These are phyloP conservation scores for Fusarium longipes DNA, from an alignment of 2,329 filamentous ascomycete genomes.

Conservation along the genomic window DNA sequence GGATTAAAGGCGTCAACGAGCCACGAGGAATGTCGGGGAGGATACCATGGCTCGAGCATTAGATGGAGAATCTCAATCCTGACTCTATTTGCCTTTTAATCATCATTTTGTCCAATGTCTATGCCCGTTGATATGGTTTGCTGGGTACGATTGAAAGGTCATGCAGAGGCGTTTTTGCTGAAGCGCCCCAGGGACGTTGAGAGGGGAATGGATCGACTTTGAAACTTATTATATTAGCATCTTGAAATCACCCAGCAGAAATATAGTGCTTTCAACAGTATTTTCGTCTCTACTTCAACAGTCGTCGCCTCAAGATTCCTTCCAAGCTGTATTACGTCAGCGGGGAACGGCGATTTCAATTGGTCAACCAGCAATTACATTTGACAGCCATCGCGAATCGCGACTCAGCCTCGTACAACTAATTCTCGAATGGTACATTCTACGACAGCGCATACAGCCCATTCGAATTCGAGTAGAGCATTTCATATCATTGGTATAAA, in stretches of 20 bases:
- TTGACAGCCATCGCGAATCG: slow-evolving; percentile 34
- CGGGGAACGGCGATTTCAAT: slow-evolving; percentile 27
- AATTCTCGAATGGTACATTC: slow-evolving; percentile 13
- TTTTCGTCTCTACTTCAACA: background rate
- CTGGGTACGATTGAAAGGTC: background rate
- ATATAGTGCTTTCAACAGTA: too few species aligned
- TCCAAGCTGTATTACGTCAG: slow-evolving; percentile 41
- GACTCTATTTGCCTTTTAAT: slow-evolving; percentile 16
- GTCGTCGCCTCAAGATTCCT: background rate
- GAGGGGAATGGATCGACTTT: background rate
- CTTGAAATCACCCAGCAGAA: background rate
- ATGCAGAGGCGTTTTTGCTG: background rate
- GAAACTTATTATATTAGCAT: background rate
- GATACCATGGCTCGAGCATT: slow-evolving; percentile 22
- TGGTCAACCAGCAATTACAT: slow-evolving; percentile 32
- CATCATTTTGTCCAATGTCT: background rate
- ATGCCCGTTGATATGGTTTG: background rate
- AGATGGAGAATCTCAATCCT: slow-evolving; percentile 43
- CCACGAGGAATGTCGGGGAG: slow-evolving; percentile 16
- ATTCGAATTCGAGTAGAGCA: slow-evolving; percentile 1
- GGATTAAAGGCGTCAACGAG: slow-evolving; percentile 23
- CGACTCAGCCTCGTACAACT: slow-evolving; percentile 43
- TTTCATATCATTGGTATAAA: slow-evolving; percentile 4
- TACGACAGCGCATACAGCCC: slow-evolving; percentile 7
- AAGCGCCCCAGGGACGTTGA: background rate